Percentiles rank a stretch among this genome's conserved stretches.
These are phyloP conservation scores for Silene latifolia DNA, from an alignment of 148 eudicot species.

Conservation along the genomic window DNA sequence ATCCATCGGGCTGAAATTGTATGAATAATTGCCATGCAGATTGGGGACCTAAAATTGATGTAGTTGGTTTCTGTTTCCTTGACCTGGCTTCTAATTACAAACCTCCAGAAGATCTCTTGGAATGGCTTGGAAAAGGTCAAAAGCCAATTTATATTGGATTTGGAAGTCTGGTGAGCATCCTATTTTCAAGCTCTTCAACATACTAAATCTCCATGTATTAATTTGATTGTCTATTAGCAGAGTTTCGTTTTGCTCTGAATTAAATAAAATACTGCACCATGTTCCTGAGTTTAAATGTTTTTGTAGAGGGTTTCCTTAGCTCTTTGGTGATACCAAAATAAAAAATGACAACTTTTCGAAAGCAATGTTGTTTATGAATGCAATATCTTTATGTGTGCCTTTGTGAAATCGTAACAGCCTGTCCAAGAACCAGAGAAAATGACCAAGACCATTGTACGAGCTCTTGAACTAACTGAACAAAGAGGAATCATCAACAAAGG, in stretches of 20 bases:
- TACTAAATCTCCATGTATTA: neutral
- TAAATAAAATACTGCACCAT: neutral
- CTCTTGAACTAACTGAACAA: constrained; percentile 65
- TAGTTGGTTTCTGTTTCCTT: constrained; percentile 91
- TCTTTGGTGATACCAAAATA: neutral
- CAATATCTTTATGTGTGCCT: constrained; percentile 4
- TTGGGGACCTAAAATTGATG: constrained; percentile 94
- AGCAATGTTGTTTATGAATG: neutral
- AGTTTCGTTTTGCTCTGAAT: neutral
- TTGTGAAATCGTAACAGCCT: constrained; percentile 45
- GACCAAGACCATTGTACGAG: constrained; percentile 72
- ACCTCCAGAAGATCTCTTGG: constrained; percentile 71
- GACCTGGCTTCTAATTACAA: constrained; percentile 76
- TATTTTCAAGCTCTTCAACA: neutral
- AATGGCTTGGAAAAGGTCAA: constrained; percentile 68
- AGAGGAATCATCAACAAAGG: constrained; percentile 94
- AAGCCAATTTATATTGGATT: constrained; percentile 88
- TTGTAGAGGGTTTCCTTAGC: neutral
- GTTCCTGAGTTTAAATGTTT: neutral
- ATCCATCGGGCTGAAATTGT: neutral
- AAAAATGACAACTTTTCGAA: neutral
- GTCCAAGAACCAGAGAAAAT: constrained; percentile 81
- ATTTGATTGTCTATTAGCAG: neutral
- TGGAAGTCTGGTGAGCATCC: constrained; percentile 81
- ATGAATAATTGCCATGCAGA: constrained; percentile 40